Conservation (phyloP, 495 filamentous ascomycete species). For the Baudoinia panamericana region DNA sequence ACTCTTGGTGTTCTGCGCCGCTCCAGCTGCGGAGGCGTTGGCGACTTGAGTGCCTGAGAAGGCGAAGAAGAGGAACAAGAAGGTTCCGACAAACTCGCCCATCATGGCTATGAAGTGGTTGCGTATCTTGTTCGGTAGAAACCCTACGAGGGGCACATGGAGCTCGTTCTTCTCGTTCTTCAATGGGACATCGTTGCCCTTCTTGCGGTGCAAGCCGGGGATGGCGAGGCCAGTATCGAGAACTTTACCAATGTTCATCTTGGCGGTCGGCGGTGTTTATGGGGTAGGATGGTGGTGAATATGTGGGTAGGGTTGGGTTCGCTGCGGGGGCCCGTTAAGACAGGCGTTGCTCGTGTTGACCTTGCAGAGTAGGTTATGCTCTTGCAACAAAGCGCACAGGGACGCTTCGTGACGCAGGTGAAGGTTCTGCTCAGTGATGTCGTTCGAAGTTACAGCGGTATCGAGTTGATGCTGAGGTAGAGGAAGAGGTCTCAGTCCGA, state of each 20-base stretch:
- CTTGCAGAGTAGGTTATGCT: too few relatives aligned
- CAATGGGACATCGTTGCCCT: neutral
- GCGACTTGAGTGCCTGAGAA: constrained; percentile 24
- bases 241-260: constrained; percentile 5
- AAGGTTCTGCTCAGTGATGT: too few relatives aligned
- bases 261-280: constrained; percentile 1
- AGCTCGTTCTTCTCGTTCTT: constrained; percentile 18
- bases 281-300: constrained; percentile 2
- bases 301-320: too few relatives aligned
- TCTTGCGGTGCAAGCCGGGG: neutral
- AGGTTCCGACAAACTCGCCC: constrained; percentile 25
- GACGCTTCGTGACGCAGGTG: too few relatives aligned
- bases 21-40: constrained; percentile 19
- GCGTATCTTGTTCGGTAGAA: constrained; percentile 21
- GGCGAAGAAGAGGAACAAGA: constrained; percentile 27
- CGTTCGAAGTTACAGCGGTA: too few relatives aligned
- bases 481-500: too few relatives aligned
- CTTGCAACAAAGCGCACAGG: too few relatives aligned
- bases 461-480: too few relatives aligned
- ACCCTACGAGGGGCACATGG: constrained; percentile 14
- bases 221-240: too few relatives aligned
- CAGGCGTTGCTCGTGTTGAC: too few relatives aligned
- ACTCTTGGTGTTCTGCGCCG: neutral
- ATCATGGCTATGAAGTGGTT: constrained; percentile 26
- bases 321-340: too few relatives aligned